phyloP scores from a whole-genome alignment of 1,284 basidiomycete species.

The Moesziomyces sp. region DNA sequence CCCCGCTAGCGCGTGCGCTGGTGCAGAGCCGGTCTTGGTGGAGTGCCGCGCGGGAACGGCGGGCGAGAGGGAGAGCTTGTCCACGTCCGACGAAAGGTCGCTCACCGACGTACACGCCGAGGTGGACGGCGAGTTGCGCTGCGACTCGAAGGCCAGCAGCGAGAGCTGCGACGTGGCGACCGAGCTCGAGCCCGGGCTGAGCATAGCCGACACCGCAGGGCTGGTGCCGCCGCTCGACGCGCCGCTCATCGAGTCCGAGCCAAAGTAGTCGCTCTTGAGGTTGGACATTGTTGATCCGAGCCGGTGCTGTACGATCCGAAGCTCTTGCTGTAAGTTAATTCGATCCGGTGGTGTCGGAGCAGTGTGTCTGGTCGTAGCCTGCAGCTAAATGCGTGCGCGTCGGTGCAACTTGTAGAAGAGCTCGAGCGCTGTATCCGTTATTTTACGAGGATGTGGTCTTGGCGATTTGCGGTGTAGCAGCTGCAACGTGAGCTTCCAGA shows the following conservation, averaged over 20 bases:
- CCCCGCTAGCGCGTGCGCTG: not conserved
- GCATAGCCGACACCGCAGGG: conserved; percentile 21
- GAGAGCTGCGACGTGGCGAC: conserved; percentile 38
- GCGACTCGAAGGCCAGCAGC: conserved; percentile 21
- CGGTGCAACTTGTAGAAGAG: no score
- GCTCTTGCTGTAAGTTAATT: no score
- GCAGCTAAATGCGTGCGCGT: no score
- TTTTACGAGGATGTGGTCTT: no score
- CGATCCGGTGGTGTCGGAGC: no score
- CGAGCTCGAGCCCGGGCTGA: conserved; percentile 36
- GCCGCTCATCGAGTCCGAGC: conserved; percentile 20
- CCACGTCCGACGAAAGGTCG: conserved; percentile 31
- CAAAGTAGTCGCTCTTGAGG: conserved; percentile 36
- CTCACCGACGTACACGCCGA: conserved; percentile 47
- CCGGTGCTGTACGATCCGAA: not conserved
- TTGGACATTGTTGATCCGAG: conserved; percentile 10
- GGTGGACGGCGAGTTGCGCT: conserved; percentile 31
- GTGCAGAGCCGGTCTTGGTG: not conserved
- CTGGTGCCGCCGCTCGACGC: conserved; percentile 33
- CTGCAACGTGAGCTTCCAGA: no score
- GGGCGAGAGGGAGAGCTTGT: conserved; percentile 23
- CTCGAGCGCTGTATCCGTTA: no score
- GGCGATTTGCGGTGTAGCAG: no score
- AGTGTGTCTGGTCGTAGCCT: no score
- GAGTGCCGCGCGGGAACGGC: not conserved